These are phyloP conservation scores for Calcarisporium arbuscula DNA, from an alignment of 2,329 filamentous ascomycete species.

Conservation along the genomic window DNA sequence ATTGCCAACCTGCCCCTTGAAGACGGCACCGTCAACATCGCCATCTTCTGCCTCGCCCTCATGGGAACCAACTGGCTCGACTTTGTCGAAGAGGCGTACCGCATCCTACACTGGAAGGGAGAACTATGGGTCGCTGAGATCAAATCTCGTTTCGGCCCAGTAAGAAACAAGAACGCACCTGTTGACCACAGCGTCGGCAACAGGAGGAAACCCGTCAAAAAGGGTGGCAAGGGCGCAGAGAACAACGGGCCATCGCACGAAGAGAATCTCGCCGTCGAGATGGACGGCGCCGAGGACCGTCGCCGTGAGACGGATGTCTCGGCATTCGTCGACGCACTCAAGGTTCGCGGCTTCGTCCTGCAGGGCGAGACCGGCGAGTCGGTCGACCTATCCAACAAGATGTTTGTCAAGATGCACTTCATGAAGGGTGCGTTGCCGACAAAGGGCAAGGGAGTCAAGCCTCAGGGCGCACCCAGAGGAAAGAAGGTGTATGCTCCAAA, in stretches of 20 bases:
- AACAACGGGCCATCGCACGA: conserved; percentile 44
- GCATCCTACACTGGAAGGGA: conserved; percentile 85
- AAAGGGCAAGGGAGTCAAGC: conserved; percentile 65
- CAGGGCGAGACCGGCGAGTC: conserved; percentile 54
- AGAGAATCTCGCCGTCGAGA: conserved; percentile 59
- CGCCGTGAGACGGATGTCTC: conserved; percentile 77
- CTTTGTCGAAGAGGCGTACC: conserved; percentile 93
- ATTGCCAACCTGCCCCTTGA: conserved; percentile 75
- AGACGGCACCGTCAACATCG: conserved; percentile 73
- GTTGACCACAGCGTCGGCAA: conserved; percentile 68
- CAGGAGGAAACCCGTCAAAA: conserved; percentile 38
- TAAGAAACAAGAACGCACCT: conserved; percentile 28
- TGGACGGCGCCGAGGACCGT: conserved; percentile 59
- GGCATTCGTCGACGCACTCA: conserved; percentile 78
- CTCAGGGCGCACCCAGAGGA: conserved; percentile 43
- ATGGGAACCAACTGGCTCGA: conserved; percentile 99
- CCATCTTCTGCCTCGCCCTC: conserved; percentile 90
- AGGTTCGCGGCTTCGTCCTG: conserved; percentile 77
- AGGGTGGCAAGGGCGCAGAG: conserved; percentile 41
- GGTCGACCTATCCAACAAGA: conserved; percentile 84
- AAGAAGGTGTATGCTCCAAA: conserved; percentile 45
- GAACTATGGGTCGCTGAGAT: conserved; percentile 98
- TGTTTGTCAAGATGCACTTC: conserved; percentile 98
- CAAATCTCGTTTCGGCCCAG: conserved; percentile 72
- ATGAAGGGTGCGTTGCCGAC: conserved; percentile 71